These are phyloP conservation scores for Tuber brumale DNA, from an alignment of 495 filamentous ascomycete species.

Conservation along the genomic window DNA sequence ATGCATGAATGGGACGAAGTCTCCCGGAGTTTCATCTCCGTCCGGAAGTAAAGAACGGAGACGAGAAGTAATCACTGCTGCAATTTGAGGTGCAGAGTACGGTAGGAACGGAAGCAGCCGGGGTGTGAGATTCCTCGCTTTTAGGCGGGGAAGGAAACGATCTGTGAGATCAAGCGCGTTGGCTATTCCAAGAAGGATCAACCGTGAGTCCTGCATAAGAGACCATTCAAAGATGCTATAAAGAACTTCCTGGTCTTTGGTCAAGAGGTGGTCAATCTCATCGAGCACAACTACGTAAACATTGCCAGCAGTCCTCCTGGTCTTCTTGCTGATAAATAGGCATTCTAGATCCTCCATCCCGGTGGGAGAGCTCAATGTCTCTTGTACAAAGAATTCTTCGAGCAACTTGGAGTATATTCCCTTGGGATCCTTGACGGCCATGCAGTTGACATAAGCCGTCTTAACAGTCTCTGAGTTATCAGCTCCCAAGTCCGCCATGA, in stretches of 20 bases:
- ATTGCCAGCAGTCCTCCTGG: constrained; percentile 78
- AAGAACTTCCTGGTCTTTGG: constrained; percentile 73
- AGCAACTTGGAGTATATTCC: constrained; percentile 74
- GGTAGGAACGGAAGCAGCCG: constrained; percentile 86
- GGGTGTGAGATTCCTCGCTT: constrained; percentile 83
- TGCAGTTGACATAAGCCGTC: constrained; percentile 84
- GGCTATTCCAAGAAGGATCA: constrained; percentile 85
- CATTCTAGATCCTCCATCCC: constrained; percentile 94
- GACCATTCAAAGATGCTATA: constrained; percentile 95
- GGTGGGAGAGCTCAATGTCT: constrained; percentile 72
- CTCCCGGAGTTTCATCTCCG: constrained; percentile 42
- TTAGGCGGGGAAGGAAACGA: constrained; percentile 86
- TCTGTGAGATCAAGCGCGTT: constrained; percentile 95
- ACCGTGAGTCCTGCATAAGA: constrained; percentile 63
- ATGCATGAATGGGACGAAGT: constrained; percentile 78
- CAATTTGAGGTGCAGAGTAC: constrained; percentile 85
- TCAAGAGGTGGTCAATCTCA: constrained; percentile 90
- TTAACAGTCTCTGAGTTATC: constrained; percentile 50
- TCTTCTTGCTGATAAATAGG: constrained; percentile 85
- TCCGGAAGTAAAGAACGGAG: constrained; percentile 60
- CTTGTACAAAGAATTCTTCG: constrained; percentile 54
- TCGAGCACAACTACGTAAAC: constrained; percentile 78
- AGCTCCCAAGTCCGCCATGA: constrained; percentile 55
- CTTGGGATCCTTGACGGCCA: constrained; percentile 77
- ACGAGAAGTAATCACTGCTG: constrained; percentile 73